Conservation (phyloP, 2,329 filamentous ascomycete genomes). For the Aspergillus fumigatus region DNA sequence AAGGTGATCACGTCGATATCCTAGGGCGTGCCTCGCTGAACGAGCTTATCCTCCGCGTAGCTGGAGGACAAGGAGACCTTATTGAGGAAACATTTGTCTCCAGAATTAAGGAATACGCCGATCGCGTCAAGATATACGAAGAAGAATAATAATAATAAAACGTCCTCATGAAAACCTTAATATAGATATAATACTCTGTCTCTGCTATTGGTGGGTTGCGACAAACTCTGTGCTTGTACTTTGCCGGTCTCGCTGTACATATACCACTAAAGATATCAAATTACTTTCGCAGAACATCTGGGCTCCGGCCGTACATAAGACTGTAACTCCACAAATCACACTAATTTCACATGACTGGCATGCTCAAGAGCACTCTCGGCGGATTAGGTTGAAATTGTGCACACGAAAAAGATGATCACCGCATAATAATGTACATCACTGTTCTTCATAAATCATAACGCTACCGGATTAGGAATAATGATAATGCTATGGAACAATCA, state of each 20-base stretch:
- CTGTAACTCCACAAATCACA: background rate
- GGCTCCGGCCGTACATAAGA: background rate
- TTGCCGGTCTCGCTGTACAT: background rate
- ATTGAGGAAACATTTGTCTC: constrained; percentile 76
- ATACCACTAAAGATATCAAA: background rate
- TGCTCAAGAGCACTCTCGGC: background rate
- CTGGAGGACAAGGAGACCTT: constrained; percentile 74
- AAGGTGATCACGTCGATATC: constrained; percentile 92
- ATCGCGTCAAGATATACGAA: constrained; percentile 77
- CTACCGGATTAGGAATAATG: constrained; percentile 20
- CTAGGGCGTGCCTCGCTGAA: constrained; percentile 84
- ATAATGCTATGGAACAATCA: constrained; percentile 6
- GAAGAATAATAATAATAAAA: constrained; percentile 39
- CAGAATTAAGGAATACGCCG: constrained; percentile 76
- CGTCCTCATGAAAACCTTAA: background rate
- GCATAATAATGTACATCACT: constrained; percentile 11
- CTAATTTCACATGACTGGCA: background rate
- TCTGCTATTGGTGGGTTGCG: background rate
- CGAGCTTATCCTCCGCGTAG: constrained; percentile 81
- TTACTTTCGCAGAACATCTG: background rate
- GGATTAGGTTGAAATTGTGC: constrained; percentile 12
- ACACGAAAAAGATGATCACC: constrained; percentile 14
- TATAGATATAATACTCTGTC: background rate
- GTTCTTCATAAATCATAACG: constrained; percentile 19
- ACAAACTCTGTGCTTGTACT: background rate